Conservation (phyloP, 129 eudicot genomes). For the Helianthus tuberosus region DNA sequence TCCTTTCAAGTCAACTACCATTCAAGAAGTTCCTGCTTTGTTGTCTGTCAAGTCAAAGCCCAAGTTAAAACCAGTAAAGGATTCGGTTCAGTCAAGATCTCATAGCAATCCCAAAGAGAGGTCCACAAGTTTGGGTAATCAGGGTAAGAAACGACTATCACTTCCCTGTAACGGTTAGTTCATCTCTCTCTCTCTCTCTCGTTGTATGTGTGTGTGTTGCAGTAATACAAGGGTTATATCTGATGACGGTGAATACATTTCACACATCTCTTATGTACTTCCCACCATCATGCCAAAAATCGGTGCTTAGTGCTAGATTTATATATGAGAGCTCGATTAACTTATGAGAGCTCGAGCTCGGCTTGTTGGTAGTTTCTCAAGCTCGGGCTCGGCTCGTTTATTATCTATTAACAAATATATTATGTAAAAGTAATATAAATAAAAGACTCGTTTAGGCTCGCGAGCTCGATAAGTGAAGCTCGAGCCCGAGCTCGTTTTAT, state of each 20-base stretch:
- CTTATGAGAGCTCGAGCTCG: too few relatives aligned
- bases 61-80: constrained; percentile 51
- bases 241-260: background rate
- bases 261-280: background rate
- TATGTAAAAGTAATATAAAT: too few relatives aligned
- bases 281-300: background rate
- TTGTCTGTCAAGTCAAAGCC: constrained; percentile 41
- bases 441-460: too few relatives aligned
- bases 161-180: constrained; percentile 67
- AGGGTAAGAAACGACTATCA: constrained; percentile 66
- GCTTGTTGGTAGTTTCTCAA: too few relatives aligned
- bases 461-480: too few relatives aligned
- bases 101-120: constrained; percentile 84
- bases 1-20: constrained; percentile 47
- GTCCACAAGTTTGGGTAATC: constrained; percentile 45
- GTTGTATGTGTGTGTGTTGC: too few relatives aligned
- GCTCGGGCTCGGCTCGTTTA: too few relatives aligned
- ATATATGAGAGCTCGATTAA: too few relatives aligned
- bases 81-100: constrained; percentile 58
- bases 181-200: background rate
- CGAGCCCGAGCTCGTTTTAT: too few relatives aligned
- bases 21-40: constrained; percentile 44
- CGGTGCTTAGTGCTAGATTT: background rate
- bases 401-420: too few relatives aligned
- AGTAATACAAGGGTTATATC: background rate